phyloP scores from a whole-genome alignment of 345 rosid genomes.

The Citrus inodora region DNA sequence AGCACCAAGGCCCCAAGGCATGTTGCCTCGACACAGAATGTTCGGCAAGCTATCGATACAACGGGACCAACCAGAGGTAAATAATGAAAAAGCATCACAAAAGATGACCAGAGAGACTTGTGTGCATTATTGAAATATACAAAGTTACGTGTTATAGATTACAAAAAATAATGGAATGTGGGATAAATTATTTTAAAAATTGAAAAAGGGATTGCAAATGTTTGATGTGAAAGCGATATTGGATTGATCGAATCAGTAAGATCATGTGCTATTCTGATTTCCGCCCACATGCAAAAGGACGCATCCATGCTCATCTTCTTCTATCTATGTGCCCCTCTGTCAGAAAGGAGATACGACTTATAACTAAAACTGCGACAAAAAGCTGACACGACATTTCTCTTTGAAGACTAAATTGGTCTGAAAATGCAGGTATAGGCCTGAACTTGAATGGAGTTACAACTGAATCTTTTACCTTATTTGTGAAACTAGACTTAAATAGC shows the following conservation, averaged over 20 bases:
- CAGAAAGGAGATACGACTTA: neutral
- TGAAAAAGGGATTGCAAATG: neutral
- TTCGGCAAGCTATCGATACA: constrained; percentile 1
- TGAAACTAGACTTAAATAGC: neutral
- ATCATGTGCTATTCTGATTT: constrained; percentile 38
- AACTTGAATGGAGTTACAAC: neutral
- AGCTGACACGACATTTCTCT: constrained; percentile 11
- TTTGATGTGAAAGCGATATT: constrained; percentile 1
- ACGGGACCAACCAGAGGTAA: constrained; percentile 3
- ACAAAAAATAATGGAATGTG: constrained; percentile 1
- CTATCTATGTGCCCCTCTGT: constrained; percentile 19
- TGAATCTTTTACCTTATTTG: neutral
- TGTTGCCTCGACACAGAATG: constrained; percentile 11
- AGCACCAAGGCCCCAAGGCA: constrained; percentile 22
- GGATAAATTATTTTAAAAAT: neutral
- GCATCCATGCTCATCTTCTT: constrained; percentile 24
- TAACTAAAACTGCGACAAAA: constrained; percentile 3
- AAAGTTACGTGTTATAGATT: neutral
- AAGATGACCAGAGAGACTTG: neutral
- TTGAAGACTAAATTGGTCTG: neutral
- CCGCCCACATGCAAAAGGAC: constrained; percentile 33
- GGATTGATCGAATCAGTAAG: constrained; percentile 17
- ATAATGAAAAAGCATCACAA: neutral
- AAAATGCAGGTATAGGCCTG: neutral
- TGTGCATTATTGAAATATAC: constrained; percentile 7